A percentile compares a stretch with the other conserved stretches of the same genome.
These are phyloP conservation scores for Xylaria sp. DNA, from an alignment of 2,329 filamentous ascomycete genomes.

Conservation along the genomic window DNA sequence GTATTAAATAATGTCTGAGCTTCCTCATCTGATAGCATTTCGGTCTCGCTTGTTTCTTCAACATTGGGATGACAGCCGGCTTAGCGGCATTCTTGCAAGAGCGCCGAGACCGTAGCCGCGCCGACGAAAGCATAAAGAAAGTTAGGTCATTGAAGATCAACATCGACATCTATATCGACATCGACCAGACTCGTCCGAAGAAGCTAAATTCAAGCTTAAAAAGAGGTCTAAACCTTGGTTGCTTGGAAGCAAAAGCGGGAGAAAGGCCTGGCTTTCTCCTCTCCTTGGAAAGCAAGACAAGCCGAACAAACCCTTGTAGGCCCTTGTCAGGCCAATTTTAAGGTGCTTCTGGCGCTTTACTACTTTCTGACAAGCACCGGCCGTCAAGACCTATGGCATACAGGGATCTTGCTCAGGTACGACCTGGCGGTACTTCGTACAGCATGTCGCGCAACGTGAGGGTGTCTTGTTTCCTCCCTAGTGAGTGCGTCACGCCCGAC, in stretches of 20 bases:
- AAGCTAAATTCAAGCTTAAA: not conserved
- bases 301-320: not conserved
- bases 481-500: not conserved
- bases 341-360: slow-evolving; percentile 30
- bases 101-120: too few relatives aligned
- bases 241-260: too few relatives aligned
- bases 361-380: slow-evolving; percentile 18
- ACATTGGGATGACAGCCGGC: not conserved
- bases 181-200: not conserved
- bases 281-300: slow-evolving; percentile 8
- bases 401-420: slow-evolving; percentile 15
- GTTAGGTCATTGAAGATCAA: too few relatives aligned
- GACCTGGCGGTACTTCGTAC: not conserved
- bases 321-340: slow-evolving; percentile 35
- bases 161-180: too few relatives aligned
- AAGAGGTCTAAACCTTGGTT: too few relatives aligned
- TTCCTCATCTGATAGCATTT: not conserved
- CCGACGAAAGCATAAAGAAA: not conserved
- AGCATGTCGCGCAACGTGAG: not conserved
- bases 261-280: slow-evolving; percentile 13
- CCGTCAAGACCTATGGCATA: slow-evolving; percentile 15
- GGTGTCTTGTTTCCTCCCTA: not conserved
- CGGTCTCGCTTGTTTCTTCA: not conserved
- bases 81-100: not conserved
- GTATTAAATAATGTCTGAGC: not conserved